phyloP scores from a whole-genome alignment of 2,329 filamentous ascomycete species.

The Aureobasidium namibiae region DNA sequence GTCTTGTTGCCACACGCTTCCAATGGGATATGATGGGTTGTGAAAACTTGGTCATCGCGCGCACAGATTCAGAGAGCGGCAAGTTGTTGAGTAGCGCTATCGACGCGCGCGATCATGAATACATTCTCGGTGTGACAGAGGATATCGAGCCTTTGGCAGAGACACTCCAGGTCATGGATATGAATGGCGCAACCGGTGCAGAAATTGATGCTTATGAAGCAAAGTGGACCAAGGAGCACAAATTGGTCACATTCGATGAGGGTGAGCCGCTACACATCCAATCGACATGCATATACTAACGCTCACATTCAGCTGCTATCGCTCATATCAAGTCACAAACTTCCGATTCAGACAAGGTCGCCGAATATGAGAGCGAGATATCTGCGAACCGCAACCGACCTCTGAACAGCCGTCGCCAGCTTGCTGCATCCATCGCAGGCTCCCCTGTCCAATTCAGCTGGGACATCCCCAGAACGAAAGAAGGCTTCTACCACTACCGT shows the following conservation, averaged over 20 bases:
- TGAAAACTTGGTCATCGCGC: slow-evolving; percentile 89
- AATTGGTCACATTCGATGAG: slow-evolving; percentile 86
- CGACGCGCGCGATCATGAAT: slow-evolving; percentile 92
- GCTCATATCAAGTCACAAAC: slow-evolving; percentile 27
- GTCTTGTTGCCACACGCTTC: slow-evolving; percentile 82
- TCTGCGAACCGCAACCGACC: slow-evolving; percentile 61
- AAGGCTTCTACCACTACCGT: slow-evolving; percentile 87
- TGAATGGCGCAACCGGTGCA: slow-evolving; percentile 61
- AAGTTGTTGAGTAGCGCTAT: slow-evolving; percentile 84
- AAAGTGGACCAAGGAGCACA: slow-evolving; percentile 77
- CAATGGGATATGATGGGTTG: slow-evolving; percentile 98
- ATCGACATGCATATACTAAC: not conserved
- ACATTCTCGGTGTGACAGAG: slow-evolving; percentile 81
- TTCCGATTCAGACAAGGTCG: slow-evolving; percentile 13
- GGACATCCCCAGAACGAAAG: slow-evolving; percentile 85
- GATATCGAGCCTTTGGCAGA: slow-evolving; percentile 76
- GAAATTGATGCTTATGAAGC: slow-evolving; percentile 85
- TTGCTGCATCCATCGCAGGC: slow-evolving; percentile 61
- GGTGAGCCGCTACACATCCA: not conserved
- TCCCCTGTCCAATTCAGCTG: slow-evolving; percentile 74
- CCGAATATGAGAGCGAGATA: slow-evolving; percentile 12
- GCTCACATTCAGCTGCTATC: slow-evolving; percentile 33
- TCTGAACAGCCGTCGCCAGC: slow-evolving; percentile 63
- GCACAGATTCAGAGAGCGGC: slow-evolving; percentile 91
- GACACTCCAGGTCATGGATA: slow-evolving; percentile 83